phyloP scores from a whole-genome alignment of 1,284 basidiomycete species.

The Butyriboletus appendiculatus region DNA sequence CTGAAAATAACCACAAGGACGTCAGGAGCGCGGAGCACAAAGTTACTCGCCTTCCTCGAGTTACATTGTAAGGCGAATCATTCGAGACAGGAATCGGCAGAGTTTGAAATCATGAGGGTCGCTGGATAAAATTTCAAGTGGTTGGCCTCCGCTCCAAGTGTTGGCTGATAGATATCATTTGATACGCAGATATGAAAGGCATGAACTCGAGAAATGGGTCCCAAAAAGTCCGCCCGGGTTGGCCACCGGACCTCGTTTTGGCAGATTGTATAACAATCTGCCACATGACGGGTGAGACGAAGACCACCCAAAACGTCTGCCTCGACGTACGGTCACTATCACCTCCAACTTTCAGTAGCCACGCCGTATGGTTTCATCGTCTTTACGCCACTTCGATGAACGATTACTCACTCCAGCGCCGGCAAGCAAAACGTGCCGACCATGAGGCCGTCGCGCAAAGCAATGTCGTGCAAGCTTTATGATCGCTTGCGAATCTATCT shows the following conservation, averaged over 20 bases:
- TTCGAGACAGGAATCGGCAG: too few relatives aligned
- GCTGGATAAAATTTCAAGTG: not conserved
- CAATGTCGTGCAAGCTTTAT: constrained; percentile 21
- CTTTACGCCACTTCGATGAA: constrained; percentile 26
- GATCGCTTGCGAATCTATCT: constrained; percentile 28
- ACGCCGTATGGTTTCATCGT: constrained; percentile 14
- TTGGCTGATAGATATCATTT: constrained; percentile 1
- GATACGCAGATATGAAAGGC: constrained; percentile 24
- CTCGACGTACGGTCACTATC: not conserved
- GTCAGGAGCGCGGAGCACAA: not conserved
- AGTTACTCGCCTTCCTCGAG: not conserved
- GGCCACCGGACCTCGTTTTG: not conserved
- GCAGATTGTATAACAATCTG: too few relatives aligned
- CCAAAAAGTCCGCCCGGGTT: not conserved
- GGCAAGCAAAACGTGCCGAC: constrained; percentile 36
- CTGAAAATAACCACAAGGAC: not conserved
- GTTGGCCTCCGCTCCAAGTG: not conserved
- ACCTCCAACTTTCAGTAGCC: not conserved
- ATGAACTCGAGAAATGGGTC: not conserved
- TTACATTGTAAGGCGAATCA: too few relatives aligned
- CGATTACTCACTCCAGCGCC: constrained; percentile 26
- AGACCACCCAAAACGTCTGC: not conserved
- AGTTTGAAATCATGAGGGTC: not conserved
- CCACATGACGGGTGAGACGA: not conserved
- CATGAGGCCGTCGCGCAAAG: constrained; percentile 33